Evolutionary conservation across 2,329 filamentous ascomycete genomes (phyloP).

Genomic region (Cladorrhinum sp.): DNA sequence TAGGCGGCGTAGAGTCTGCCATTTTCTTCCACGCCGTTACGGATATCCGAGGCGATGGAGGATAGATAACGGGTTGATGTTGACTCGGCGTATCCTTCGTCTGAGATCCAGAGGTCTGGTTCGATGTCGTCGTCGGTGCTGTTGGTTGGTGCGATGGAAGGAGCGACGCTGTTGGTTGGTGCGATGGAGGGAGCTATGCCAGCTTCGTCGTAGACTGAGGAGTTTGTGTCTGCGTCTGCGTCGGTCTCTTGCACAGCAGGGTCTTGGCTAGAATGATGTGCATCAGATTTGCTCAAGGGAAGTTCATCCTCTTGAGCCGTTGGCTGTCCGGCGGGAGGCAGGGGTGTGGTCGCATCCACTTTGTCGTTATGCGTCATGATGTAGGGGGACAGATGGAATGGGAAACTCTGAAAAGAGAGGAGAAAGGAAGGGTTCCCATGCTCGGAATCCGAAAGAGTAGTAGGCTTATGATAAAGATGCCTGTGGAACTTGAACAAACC

Average conservation of each 20-base stretch:
- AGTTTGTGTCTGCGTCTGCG: background rate
- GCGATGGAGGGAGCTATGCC: constrained; percentile 3
- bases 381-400: too few relatives aligned
- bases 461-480: background rate
- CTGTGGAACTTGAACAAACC: background rate
- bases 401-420: background rate
- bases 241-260: background rate
- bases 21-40: constrained; percentile 28
- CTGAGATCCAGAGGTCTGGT: background rate
- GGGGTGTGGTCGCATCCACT: background rate
- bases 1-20: constrained; percentile 37
- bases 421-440: background rate
- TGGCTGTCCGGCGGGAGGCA: background rate
- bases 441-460: background rate
- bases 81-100: constrained; percentile 6
- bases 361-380: background rate
- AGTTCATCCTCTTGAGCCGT: too few relatives aligned
- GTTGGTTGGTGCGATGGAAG: background rate
- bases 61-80: constrained; percentile 10
- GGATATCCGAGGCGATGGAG: constrained; percentile 21
- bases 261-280: background rate
- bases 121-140: constrained; percentile 1
- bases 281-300: background rate
- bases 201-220: background rate
- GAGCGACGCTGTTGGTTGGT: background rate